Conservation (phyloP, 371 early-diverging fungal genomes). For the Capillidium heterosporum region DNA sequence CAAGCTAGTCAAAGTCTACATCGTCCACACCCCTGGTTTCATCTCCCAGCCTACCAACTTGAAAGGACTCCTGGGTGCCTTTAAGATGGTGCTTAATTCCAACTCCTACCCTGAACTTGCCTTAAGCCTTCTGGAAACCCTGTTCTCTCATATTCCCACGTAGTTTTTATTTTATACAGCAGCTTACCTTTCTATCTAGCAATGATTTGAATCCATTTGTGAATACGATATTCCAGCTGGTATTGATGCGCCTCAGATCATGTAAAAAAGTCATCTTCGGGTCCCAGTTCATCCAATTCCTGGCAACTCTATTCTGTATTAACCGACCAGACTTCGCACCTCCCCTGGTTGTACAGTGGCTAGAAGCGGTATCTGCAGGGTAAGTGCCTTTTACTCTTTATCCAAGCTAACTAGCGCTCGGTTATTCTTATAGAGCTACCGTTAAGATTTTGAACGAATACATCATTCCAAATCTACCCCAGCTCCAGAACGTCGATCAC, state of each 20-base stretch:
- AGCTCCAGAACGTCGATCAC: neutral
- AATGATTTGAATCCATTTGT: neutral
- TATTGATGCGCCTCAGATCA: neutral
- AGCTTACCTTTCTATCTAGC: neutral
- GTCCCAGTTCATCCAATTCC: neutral
- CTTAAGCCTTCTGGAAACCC: slow-evolving; percentile 45
- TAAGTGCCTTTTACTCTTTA: neutral
- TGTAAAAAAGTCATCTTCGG: neutral
- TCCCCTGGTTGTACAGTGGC: neutral
- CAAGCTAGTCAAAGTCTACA: slow-evolving; percentile 63
- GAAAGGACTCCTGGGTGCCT: slow-evolving; percentile 78
- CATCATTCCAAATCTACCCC: neutral
- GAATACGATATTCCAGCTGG: neutral
- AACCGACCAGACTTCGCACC: neutral
- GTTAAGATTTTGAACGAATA: neutral
- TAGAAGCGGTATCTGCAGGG: neutral
- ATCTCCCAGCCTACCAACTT: slow-evolving; percentile 38
- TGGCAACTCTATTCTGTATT: neutral
- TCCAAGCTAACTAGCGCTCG: neutral
- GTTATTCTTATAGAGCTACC: neutral
- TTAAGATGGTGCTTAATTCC: slow-evolving; percentile 77
- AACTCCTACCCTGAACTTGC: slow-evolving; percentile 70
- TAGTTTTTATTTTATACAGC: neutral
- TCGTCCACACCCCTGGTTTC: slow-evolving; percentile 42
- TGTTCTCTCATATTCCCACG: neutral